Conservation (phyloP, 192 early-diverging fungal species). For the Dispira simplex region DNA sequence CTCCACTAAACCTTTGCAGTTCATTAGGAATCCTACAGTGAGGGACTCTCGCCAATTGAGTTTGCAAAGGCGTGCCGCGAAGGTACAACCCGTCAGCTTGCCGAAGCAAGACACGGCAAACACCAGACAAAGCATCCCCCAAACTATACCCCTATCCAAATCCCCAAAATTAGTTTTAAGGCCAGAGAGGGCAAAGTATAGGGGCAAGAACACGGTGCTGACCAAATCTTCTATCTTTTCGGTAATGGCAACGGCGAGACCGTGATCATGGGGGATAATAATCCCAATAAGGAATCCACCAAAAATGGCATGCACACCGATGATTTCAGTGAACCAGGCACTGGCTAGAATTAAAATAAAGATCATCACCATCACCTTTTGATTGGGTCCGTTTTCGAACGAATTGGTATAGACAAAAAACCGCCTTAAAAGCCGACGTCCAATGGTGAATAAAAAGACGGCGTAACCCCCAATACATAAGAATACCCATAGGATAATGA, state of each 20-base stretch:
- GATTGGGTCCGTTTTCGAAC: slow-evolving; percentile 34
- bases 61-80: slow-evolving; percentile 46
- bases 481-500: slow-evolving; percentile 74
- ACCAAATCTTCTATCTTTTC: slow-evolving; percentile 90
- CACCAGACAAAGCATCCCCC: slow-evolving; percentile 65
- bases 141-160: slow-evolving; percentile 48
- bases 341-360: slow-evolving; percentile 55
- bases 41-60: slow-evolving; percentile 76
- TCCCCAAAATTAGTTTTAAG: slow-evolving; percentile 73
- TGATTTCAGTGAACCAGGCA: slow-evolving; percentile 68
- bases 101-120: slow-evolving; percentile 65
- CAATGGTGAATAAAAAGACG: slow-evolving; percentile 46
- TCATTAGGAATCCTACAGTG: slow-evolving; percentile 83
- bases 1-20: slow-evolving; percentile 94
- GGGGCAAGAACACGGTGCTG: slow-evolving; percentile 70
- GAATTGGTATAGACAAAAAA: slow-evolving; percentile 33
- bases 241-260: slow-evolving; percentile 72
- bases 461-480: slow-evolving; percentile 49
- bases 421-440: slow-evolving; percentile 42
- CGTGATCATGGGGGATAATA: slow-evolving; percentile 74
- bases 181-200: slow-evolving; percentile 90
- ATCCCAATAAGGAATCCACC: slow-evolving; percentile 80
- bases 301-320: slow-evolving; percentile 90
- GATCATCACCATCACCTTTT: slow-evolving; percentile 49
- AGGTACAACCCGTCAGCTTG: slow-evolving; percentile 66